A percentile compares a stretch with the other conserved stretches of the same genome.
phyloP scores from a whole-genome alignment of 805 yeast genomes.

The Cyberlindnera maritima region DNA sequence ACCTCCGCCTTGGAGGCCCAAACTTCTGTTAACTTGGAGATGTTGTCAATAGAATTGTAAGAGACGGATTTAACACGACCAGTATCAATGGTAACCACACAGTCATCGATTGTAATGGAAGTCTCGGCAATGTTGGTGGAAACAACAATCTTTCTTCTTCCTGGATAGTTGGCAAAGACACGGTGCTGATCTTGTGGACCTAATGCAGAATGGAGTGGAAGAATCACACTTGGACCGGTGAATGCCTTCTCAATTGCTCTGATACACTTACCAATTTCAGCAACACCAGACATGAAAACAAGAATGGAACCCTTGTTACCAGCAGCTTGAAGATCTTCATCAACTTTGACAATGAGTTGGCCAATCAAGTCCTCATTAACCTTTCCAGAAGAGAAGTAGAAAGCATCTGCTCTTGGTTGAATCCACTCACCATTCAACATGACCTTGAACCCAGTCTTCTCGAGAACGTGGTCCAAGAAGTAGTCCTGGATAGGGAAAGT shows the following conservation, averaged over 20 bases:
- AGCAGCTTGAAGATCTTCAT: constrained; percentile 42
- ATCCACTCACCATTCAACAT: constrained; percentile 40
- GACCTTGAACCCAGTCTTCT: constrained; percentile 54
- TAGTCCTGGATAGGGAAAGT: constrained; percentile 86
- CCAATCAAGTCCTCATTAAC: constrained; percentile 75
- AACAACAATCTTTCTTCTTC: constrained; percentile 75
- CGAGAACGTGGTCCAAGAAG: constrained; percentile 67
- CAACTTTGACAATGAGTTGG: constrained; percentile 50
- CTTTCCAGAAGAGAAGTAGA: constrained; percentile 61
- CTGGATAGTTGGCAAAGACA: constrained; percentile 60
- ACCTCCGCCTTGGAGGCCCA: constrained; percentile 93
- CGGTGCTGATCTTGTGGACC: constrained; percentile 77
- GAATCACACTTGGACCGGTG: constrained; percentile 33
- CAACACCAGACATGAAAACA: constrained; percentile 86
- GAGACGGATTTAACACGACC: constrained; percentile 81
- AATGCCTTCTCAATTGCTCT: constrained; percentile 33
- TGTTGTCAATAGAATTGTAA: constrained; percentile 64
- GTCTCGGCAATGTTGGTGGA: constrained; percentile 96
- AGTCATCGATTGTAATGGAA: constrained; percentile 93
- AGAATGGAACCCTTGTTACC: constrained; percentile 68
- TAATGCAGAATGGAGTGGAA: constrained; percentile 89
- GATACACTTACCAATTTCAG: constrained; percentile 74
- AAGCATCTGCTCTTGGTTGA: constrained; percentile 61
- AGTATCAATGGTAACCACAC: constrained; percentile 85
- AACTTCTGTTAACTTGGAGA: constrained; percentile 68